Evolutionary conservation across 441 rosid species (phyloP).

Genomic region (Euphorbia schlechtendalii): DNA sequence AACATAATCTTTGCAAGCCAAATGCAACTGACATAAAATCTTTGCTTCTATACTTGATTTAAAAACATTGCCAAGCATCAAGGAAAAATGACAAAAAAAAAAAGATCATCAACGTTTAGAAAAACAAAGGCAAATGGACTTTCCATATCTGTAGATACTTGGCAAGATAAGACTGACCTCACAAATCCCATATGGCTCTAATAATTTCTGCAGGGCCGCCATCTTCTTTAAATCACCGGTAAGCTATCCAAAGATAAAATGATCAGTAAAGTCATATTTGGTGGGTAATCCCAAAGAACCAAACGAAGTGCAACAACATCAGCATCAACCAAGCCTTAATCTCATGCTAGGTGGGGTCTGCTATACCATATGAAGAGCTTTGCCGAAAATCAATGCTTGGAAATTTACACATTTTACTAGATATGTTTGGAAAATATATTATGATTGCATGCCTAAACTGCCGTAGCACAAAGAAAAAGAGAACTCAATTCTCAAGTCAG

Average conservation of each 20-base stretch:
- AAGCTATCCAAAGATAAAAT: slow-evolving; percentile 31
- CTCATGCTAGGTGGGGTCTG: too few relatives aligned
- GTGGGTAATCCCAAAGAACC: neutral
- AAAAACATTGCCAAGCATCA: neutral
- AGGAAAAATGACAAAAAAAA: neutral
- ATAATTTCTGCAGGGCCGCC: slow-evolving; percentile 86
- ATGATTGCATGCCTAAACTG: neutral
- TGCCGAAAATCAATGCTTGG: neutral
- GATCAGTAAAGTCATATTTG: neutral
- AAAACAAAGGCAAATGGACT: too few relatives aligned
- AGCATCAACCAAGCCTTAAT: too few relatives aligned
- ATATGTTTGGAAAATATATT: too few relatives aligned
- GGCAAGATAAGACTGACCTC: slow-evolving; percentile 52
- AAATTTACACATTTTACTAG: neutral
- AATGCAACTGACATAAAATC: neutral
- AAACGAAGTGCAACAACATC: too few relatives aligned
- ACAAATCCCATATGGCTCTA: slow-evolving; percentile 94
- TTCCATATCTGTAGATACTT: neutral
- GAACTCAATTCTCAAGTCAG: neutral
- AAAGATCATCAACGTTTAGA: neutral
- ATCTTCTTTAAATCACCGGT: slow-evolving; percentile 92
- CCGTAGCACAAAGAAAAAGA: neutral
- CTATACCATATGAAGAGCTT: neutral
- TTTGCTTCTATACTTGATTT: neutral
- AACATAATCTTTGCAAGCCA: neutral